Percentiles rank a stretch among this genome's conserved stretches.
phyloP scores from a whole-genome alignment of 805 yeast species.

The Teunomyces gatunensis region DNA sequence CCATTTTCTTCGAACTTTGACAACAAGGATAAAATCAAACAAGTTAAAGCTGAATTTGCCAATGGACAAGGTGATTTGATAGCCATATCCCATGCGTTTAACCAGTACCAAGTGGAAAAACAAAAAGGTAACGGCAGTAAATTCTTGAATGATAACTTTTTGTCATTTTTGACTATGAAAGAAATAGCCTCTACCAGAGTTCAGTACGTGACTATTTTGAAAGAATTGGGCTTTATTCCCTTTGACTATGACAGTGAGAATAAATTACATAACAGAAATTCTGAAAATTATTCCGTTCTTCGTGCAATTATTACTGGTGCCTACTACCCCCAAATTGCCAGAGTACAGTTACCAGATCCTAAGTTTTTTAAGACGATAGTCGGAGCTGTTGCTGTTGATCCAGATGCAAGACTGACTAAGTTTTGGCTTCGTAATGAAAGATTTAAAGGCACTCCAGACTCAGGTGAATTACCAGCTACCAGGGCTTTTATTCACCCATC shows the following conservation, averaged over 20 bases:
- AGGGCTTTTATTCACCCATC: constrained; percentile 88
- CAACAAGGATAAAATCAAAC: constrained; percentile 60
- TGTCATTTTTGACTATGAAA: constrained; percentile 62
- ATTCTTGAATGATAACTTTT: constrained; percentile 52
- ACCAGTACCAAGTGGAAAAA: constrained; percentile 44
- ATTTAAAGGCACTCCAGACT: constrained; percentile 20
- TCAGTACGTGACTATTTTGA: constrained; percentile 68
- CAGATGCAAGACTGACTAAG: constrained; percentile 70
- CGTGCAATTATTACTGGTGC: constrained; percentile 76
- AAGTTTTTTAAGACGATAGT: constrained; percentile 64
- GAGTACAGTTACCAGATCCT: constrained; percentile 79
- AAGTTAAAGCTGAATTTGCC: constrained; percentile 35
- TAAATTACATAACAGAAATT: constrained; percentile 48
- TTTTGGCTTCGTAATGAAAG: constrained; percentile 70
- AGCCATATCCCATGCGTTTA: constrained; percentile 59
- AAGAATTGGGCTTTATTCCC: constrained; percentile 77
- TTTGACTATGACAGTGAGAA: constrained; percentile 36
- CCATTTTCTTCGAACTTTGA: constrained; percentile 70
- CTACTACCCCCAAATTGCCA: constrained; percentile 77
- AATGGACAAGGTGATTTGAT: constrained; percentile 73
- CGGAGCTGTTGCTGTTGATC: constrained; percentile 85
- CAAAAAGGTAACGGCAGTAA: constrained; percentile 27
- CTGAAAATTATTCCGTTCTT: constrained; percentile 48
- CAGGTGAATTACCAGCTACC: constrained; percentile 47
- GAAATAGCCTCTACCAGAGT: constrained; percentile 70